A percentile compares a stretch with the other conserved stretches of the same genome.
Evolutionary conservation across 257 asterid genomes (phyloP).

Genomic region (Euphrasia confusa): DNA sequence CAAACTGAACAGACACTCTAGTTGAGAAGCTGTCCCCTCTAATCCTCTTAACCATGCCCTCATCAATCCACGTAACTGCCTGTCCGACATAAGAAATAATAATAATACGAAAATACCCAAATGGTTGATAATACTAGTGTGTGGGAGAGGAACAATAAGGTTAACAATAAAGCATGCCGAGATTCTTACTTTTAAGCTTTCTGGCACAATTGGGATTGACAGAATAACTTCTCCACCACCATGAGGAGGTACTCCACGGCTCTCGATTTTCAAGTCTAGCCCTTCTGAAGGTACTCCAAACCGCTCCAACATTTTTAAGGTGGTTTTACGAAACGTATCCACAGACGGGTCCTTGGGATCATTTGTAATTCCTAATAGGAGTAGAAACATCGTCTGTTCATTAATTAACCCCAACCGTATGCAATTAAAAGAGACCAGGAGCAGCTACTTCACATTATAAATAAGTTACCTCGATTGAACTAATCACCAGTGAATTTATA

Average conservation of each 20-base stretch:
- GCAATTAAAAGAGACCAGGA: slow-evolving; percentile 3
- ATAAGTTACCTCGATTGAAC: too few species aligned
- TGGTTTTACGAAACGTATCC: slow-evolving; percentile 73
- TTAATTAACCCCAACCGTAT: background rate
- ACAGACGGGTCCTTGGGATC: slow-evolving; percentile 85
- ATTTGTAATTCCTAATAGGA: slow-evolving; percentile 69
- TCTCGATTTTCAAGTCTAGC: slow-evolving; percentile 61
- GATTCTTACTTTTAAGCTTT: slow-evolving; percentile 55
- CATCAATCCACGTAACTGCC: slow-evolving; percentile 85
- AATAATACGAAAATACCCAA: background rate
- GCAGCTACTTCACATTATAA: background rate
- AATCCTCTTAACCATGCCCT: slow-evolving; percentile 92
- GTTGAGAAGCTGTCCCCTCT: slow-evolving; percentile 83
- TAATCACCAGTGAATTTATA: background rate
- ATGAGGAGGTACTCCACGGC: slow-evolving; percentile 79
- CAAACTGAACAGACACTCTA: slow-evolving; percentile 75
- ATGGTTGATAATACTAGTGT: background rate
- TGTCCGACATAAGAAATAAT: slow-evolving; percentile 22
- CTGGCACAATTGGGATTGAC: slow-evolving; percentile 60
- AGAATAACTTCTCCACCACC: slow-evolving; percentile 89
- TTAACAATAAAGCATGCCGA: slow-evolving; percentile 1
- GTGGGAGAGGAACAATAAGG: too few species aligned
- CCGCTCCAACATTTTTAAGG: slow-evolving; percentile 64
- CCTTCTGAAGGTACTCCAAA: slow-evolving; percentile 81
- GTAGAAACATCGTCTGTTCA: background rate